Percentiles rank a stretch among this genome's conserved stretches.
These are phyloP conservation scores for Vaccinium macrocarpon DNA, from an alignment of 148 eudicot genomes.

Conservation along the genomic window DNA sequence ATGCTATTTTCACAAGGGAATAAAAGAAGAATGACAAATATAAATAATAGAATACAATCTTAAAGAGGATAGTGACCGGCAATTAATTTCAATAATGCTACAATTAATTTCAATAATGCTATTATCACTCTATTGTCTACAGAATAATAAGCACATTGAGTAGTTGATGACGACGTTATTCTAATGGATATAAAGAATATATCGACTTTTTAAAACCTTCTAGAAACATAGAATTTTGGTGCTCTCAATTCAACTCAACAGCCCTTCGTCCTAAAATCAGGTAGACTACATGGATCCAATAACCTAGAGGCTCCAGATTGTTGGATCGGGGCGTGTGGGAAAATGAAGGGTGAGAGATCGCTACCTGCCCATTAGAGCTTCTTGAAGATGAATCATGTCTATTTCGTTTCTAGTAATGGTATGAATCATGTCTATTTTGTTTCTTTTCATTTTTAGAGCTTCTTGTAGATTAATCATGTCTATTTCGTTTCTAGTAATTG, in stretches of 20 bases:
- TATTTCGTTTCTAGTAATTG: neutral
- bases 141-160: conserved; percentile 1
- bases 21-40: neutral
- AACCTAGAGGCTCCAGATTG: neutral
- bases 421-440: neutral
- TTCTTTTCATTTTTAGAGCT: neutral
- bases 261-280: neutral
- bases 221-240: neutral
- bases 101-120: neutral
- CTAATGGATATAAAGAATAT: neutral
- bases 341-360: neutral
- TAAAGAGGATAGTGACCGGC: neutral
- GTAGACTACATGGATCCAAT: neutral
- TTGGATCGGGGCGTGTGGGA: neutral
- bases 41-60: neutral
- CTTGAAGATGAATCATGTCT: neutral
- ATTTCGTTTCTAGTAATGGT: neutral
- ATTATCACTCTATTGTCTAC: neutral
- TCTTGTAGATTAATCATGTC: neutral
- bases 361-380: neutral
- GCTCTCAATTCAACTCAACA: neutral
- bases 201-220: neutral
- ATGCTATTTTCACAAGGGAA: conserved; percentile 14
- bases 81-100: neutral
- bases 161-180: neutral